Base-by-base conservation (phyloP, 768 basidiomycete species). In the Piloderma croceum region DNA sequence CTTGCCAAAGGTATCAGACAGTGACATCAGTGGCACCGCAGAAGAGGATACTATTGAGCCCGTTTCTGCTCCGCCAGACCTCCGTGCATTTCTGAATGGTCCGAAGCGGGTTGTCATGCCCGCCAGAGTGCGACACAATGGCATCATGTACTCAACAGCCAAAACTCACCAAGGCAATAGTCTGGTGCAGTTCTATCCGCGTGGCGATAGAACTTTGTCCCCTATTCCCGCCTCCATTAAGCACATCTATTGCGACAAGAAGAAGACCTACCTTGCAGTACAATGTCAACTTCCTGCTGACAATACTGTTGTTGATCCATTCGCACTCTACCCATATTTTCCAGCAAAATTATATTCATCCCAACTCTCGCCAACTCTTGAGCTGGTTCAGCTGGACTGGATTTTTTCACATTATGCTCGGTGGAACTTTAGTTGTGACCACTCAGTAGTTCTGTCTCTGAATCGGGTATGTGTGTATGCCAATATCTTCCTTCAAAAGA, bases 101-200 rank as follows among this genome's bases (percentile, higher is more conserved):
- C n/a, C n/a, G n/a, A n/a, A n/a, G n/a, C n/a, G n/a, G n/a, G 34
- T 39, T 29, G 39, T 45, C 24, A 37, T 50, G 24, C 46, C 18
- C 10, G 56, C 53, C 7, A 38, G 44, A 21, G 38, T 46, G 40
- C 23, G 25, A 5, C 27, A 32, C 18, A 34, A 50, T 37, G 44
- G 44, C 3, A 17, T 46, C 21, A 29, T 49, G 18, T 57, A 41
- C 41, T 32, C 51, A 4, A 41, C 47, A 12, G 38, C 43, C 24
- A 44, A 36, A 5, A 53, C 46, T 6, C 54, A 55, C 39, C 31
- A 54, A 7, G 53, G 56, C 17, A 57, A 57, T 39, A 57, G 56
- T 37, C 49, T 57, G 4, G 38, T 55, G n/a, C 17, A 51, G 15
- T 58, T 44, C 29, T 44, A 52, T 44, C 48, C 48, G 7, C 27